These are phyloP conservation scores for Gymnopilus dilepis DNA, from an alignment of 768 basidiomycete genomes.

Conservation along the genomic window DNA sequence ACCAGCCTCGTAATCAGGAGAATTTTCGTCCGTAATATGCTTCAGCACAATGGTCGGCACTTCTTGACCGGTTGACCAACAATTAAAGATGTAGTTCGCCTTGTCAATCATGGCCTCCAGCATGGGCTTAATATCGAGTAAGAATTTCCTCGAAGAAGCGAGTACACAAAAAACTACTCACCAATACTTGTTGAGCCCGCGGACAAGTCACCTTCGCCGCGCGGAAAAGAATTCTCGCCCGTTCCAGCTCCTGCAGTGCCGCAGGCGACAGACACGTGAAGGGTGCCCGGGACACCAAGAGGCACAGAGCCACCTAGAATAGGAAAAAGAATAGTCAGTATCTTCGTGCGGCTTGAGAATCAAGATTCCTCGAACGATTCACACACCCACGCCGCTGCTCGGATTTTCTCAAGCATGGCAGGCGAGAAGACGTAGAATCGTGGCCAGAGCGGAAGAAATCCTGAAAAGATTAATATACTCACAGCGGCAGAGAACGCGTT, in stretches of 20 bases:
- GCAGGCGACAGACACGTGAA: conserved; percentile 66
- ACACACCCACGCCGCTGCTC: conserved; percentile 24
- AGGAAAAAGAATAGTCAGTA: conserved; percentile 8
- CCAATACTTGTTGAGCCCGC: conserved; percentile 50
- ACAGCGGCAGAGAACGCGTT: conserved; percentile 60
- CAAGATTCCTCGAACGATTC: conserved; percentile 11
- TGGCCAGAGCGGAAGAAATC: conserved; percentile 13
- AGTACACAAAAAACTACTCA: conserved; percentile 34
- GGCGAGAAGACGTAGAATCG: conserved; percentile 5
- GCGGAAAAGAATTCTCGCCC: conserved; percentile 50
- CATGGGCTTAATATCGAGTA: conserved; percentile 40
- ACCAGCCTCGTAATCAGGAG: conserved; percentile 26
- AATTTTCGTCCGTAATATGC: conserved; percentile 38
- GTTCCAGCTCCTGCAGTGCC: conserved; percentile 65
- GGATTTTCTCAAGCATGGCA: conserved; percentile 7
- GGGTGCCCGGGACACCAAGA: conserved; percentile 68
- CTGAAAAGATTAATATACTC: conserved; percentile 26
- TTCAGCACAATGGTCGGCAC: conserved; percentile 47
- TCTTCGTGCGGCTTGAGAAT: not conserved
- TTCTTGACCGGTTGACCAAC: conserved; percentile 52
- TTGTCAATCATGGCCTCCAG: conserved; percentile 56
- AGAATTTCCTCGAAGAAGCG: conserved; percentile 1
- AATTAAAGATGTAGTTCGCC: conserved; percentile 53
- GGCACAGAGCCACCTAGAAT: conserved; percentile 52
- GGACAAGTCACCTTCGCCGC: conserved; percentile 51